These are phyloP conservation scores for Ambrosiella cleistominuta DNA, from an alignment of 2,329 filamentous ascomycete species.

Conservation along the genomic window DNA sequence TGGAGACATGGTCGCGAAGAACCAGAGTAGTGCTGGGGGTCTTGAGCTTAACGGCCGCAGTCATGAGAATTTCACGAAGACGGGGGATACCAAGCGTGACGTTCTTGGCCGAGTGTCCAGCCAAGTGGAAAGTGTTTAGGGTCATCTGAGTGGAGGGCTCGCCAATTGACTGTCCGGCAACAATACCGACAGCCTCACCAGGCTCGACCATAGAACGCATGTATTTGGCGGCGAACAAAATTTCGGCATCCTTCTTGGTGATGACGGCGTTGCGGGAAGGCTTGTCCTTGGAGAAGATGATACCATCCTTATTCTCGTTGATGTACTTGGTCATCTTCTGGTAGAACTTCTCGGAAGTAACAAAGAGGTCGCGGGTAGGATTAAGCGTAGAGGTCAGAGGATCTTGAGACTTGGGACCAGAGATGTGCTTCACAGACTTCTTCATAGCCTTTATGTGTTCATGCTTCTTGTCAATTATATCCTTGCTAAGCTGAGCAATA, in stretches of 20 bases:
- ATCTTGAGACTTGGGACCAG: slow-evolving; percentile 44
- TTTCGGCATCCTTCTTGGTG: slow-evolving; percentile 59
- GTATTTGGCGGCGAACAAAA: slow-evolving; percentile 81
- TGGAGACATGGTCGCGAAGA: slow-evolving; percentile 53
- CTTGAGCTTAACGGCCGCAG: slow-evolving; percentile 71
- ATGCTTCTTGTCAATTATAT: slow-evolving; percentile 33
- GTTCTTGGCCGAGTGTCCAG: slow-evolving; percentile 95
- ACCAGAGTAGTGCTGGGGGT: slow-evolving; percentile 82
- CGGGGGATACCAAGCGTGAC: slow-evolving; percentile 96
- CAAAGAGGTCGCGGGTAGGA: slow-evolving; percentile 63
- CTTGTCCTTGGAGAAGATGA: slow-evolving; percentile 27
- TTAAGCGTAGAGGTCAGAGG: slow-evolving; percentile 57
- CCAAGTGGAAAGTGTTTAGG: slow-evolving; percentile 97
- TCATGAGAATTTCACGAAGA: slow-evolving; percentile 96
- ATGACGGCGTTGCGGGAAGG: slow-evolving; percentile 20
- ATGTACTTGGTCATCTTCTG: slow-evolving; percentile 56
- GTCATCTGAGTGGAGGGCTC: slow-evolving; percentile 99
- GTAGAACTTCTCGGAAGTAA: slow-evolving; percentile 78
- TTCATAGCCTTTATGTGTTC: slow-evolving; percentile 64
- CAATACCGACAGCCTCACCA: slow-evolving; percentile 89
- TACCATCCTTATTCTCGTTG: slow-evolving; percentile 52
- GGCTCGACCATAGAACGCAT: slow-evolving; percentile 82
- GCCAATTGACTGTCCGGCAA: slow-evolving; percentile 89
- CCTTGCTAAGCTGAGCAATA: slow-evolving; percentile 35
- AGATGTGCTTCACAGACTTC: slow-evolving; percentile 55